Evolutionary conservation across 345 rosid species (phyloP).

Genomic region (Eucalyptus lansdowneana): DNA sequence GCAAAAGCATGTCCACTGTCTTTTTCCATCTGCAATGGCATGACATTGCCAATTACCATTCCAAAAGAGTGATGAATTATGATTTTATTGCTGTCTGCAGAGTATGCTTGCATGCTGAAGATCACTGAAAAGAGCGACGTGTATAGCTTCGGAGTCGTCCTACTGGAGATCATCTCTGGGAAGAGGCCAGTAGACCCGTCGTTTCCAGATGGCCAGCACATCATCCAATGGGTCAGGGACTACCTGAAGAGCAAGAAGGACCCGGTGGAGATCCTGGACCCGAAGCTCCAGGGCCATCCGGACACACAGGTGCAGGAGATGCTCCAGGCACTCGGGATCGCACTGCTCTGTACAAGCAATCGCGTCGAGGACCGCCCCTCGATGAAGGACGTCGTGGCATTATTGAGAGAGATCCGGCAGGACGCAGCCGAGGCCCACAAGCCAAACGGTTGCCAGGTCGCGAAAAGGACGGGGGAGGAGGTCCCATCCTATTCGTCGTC

Average conservation of each 20-base stretch:
- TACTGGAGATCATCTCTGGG: conserved; percentile 73
- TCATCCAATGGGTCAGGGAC: conserved; percentile 75
- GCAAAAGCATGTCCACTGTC: background rate
- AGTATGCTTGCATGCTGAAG: conserved; percentile 54
- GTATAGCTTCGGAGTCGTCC: conserved; percentile 72
- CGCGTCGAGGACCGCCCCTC: conserved; percentile 74
- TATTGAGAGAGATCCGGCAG: conserved; percentile 54
- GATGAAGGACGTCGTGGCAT: conserved; percentile 82
- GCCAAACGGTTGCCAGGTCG: conserved; percentile 2
- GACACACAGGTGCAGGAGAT: conserved; percentile 71
- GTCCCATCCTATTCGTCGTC: conserved; percentile 14
- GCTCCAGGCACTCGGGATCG: conserved; percentile 75
- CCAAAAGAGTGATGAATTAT: background rate
- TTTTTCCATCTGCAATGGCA: background rate
- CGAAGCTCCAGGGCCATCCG: conserved; percentile 52
- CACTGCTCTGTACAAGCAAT: conserved; percentile 68
- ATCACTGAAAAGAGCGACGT: conserved; percentile 74
- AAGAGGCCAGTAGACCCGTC: conserved; percentile 72
- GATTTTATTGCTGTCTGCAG: conserved; percentile 11
- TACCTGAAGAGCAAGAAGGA: conserved; percentile 58
- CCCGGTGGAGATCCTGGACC: conserved; percentile 53
- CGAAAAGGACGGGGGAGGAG: conserved; percentile 1
- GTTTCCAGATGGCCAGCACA: conserved; percentile 53
- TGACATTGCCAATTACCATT: background rate
- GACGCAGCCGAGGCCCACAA: conserved; percentile 27